phyloP scores from a whole-genome alignment of 441 rosid species.

The Kokia cookei region DNA sequence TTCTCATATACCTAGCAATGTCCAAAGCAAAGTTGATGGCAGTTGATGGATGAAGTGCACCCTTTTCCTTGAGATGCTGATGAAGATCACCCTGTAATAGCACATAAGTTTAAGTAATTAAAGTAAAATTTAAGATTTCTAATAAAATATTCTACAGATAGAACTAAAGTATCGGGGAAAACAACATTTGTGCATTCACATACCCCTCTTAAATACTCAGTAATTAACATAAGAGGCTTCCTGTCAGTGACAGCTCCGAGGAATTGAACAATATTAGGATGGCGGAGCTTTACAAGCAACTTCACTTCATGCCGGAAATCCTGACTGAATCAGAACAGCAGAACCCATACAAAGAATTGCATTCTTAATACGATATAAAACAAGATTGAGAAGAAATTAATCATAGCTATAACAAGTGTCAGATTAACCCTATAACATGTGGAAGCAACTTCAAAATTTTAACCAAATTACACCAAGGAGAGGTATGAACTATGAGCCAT shows the following conservation, averaged over 20 bases:
- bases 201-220: conserved; percentile 96
- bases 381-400: not conserved
- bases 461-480: not conserved
- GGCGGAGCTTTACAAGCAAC: conserved; percentile 97
- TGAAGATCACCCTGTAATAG: conserved; percentile 90
- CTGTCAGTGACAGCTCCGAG: conserved; percentile 97
- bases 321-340: conserved; percentile 56
- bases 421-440: not conserved
- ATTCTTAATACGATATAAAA: not conserved
- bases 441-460: not conserved
- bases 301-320: conserved; percentile 99
- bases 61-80: conserved; percentile 89
- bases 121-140: conserved; percentile 1
- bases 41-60: conserved; percentile 77
- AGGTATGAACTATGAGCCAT: not conserved
- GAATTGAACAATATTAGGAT: conserved; percentile 95
- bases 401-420: conserved; percentile 8
- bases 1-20: conserved; percentile 67
- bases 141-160: conserved; percentile 6
- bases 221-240: conserved; percentile 98
- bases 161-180: conserved; percentile 1
- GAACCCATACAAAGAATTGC: not conserved
- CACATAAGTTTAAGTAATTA: conserved; percentile 6
- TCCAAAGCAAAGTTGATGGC: conserved; percentile 93
- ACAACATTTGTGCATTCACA: conserved; percentile 14